A percentile compares a stretch with the other conserved stretches of the same genome.
These are phyloP conservation scores for Ephemerocybe angulata DNA, from an alignment of 768 basidiomycete genomes.

Conservation along the genomic window DNA sequence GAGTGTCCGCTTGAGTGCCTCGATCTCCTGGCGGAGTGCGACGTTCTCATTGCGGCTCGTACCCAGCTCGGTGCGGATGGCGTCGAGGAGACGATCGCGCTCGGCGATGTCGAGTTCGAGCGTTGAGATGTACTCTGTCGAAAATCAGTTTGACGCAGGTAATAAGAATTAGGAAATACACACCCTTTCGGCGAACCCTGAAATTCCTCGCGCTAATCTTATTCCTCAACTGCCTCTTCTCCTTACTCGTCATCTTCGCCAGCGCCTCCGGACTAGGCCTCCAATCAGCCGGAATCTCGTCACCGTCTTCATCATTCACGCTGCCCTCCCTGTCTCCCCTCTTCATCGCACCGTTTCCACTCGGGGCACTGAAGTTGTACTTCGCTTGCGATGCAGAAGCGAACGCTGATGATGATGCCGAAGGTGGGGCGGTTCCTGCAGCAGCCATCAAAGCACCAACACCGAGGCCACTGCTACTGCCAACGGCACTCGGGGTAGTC, in stretches of 20 bases:
- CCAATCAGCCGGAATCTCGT: slow-evolving; percentile 72
- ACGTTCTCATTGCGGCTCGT: slow-evolving; percentile 76
- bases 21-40: slow-evolving; percentile 76
- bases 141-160: slow-evolving; percentile 7
- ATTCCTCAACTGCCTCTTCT: slow-evolving; percentile 93
- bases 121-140: slow-evolving; percentile 85
- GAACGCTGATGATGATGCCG: not conserved
- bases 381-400: not conserved
- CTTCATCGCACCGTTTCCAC: slow-evolving; percentile 11
- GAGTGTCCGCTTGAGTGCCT: slow-evolving; percentile 68
- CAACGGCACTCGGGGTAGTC: not conserved
- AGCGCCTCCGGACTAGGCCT: slow-evolving; percentile 89
- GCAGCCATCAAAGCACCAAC: not conserved
- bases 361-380: not conserved
- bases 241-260: slow-evolving; percentile 91
- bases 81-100: slow-evolving; percentile 85
- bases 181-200: slow-evolving; percentile 90
- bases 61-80: slow-evolving; percentile 80
- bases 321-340: slow-evolving; percentile 26
- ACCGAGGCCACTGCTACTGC: not conserved
- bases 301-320: slow-evolving; percentile 43
- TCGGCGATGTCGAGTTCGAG: slow-evolving; percentile 93
- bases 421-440: not conserved
- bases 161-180: slow-evolving; percentile 16
- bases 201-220: slow-evolving; percentile 97